Conservation (phyloP, 805 yeast species). For the Tetrapisispora iriomotensis region DNA sequence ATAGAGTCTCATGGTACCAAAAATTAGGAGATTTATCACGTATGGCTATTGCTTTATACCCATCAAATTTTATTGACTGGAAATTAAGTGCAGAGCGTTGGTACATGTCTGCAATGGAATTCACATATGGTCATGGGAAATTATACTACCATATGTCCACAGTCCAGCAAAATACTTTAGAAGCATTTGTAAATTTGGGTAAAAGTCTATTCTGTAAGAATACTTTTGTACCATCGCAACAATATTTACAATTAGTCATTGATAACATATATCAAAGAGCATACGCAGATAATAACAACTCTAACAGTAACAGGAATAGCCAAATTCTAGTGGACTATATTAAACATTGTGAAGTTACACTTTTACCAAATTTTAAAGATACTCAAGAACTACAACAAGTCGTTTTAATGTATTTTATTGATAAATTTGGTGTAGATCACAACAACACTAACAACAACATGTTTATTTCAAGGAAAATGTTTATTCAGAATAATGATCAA, state of each 20-base stretch:
- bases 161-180: constrained; percentile 60
- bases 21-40: constrained; percentile 77
- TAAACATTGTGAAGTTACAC: constrained; percentile 55
- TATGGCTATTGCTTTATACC: constrained; percentile 79
- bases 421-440: constrained; percentile 54
- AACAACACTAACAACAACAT: constrained; percentile 44
- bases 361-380: constrained; percentile 48
- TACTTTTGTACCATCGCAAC: constrained; percentile 76
- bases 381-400: constrained; percentile 47
- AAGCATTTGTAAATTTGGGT: constrained; percentile 71
- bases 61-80: constrained; percentile 79
- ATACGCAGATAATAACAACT: constrained; percentile 31
- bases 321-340: constrained; percentile 27
- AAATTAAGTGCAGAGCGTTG: constrained; percentile 72
- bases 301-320: constrained; percentile 1
- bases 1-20: constrained; percentile 55
- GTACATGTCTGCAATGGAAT: constrained; percentile 65
- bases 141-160: constrained; percentile 82
- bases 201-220: constrained; percentile 72
- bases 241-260: constrained; percentile 65
- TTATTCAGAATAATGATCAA: constrained; percentile 29
- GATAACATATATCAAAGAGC: constrained; percentile 59
- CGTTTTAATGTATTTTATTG: constrained; percentile 53
- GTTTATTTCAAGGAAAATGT: constrained; percentile 39
- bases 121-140: constrained; percentile 76